Percentiles rank a stretch among this genome's conserved stretches.
phyloP scores from a whole-genome alignment of 495 filamentous ascomycete species.

The Talaromyces trachyspermus region DNA sequence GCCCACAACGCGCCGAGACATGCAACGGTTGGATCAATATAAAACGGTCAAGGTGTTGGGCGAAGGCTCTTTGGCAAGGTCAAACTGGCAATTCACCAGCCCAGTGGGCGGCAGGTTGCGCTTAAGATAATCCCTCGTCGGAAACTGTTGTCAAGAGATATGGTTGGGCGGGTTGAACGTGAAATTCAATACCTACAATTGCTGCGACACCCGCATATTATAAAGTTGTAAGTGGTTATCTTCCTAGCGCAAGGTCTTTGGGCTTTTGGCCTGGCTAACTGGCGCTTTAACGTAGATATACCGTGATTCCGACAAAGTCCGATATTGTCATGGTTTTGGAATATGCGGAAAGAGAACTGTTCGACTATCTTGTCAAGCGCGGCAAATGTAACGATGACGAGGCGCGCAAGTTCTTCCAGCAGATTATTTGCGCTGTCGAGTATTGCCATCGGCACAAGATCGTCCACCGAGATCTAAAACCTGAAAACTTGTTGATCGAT shows the following conservation, averaged over 20 bases:
- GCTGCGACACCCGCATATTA: conserved; percentile 94
- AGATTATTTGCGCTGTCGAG: conserved; percentile 98
- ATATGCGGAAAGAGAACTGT: conserved; percentile 91
- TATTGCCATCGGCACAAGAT: conserved; percentile 99
- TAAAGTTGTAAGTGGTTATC: conserved; percentile 70
- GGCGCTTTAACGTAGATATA: conserved; percentile 54
- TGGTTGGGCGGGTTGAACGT: conserved; percentile 93
- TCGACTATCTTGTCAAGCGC: conserved; percentile 91
- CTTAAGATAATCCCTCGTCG: conserved; percentile 94
- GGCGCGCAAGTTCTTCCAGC: conserved; percentile 94
- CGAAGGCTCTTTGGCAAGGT: conserved; percentile 98
- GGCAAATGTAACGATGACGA: conserved; percentile 84
- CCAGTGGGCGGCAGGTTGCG: conserved; percentile 88
- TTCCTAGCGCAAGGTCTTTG: not conserved
- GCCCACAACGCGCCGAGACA: conserved; percentile 43
- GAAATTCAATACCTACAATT: conserved; percentile 98
- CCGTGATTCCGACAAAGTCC: conserved; percentile 83
- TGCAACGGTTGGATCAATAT: conserved; percentile 85
- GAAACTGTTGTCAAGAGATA: conserved; percentile 91
- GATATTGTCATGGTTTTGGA: conserved; percentile 99
- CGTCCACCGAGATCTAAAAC: conserved; percentile 94
- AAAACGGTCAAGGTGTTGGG: conserved; percentile 83
- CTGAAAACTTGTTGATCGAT: conserved; percentile 93
- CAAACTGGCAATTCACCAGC: conserved; percentile 86
- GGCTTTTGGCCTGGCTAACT: conserved; percentile 6